Percentiles rank a stretch among this genome's conserved stretches.
These are phyloP conservation scores for Ophiostoma fasciatum DNA, from an alignment of 2,329 filamentous ascomycete genomes.

Conservation along the genomic window DNA sequence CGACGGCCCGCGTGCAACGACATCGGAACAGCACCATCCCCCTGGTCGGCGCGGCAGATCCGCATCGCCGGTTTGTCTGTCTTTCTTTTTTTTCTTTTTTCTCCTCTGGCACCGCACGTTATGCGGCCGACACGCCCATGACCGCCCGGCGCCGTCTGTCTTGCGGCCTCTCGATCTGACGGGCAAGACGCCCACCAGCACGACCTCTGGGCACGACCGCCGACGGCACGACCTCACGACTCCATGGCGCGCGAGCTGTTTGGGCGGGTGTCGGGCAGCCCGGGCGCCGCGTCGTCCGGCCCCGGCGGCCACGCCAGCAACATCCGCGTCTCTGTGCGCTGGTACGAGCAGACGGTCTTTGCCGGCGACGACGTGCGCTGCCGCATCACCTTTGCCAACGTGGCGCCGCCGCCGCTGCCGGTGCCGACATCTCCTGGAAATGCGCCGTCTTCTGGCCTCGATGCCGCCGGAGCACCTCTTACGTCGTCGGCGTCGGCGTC, in stretches of 20 bases:
- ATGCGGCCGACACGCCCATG: conserved; percentile 6
- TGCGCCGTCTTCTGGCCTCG: conserved; percentile 13
- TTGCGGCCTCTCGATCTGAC: neutral
- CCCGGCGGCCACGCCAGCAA: conserved; percentile 32
- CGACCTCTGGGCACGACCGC: neutral
- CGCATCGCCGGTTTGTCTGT: too few species aligned
- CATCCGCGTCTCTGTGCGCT: conserved; percentile 90
- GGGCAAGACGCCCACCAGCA: too few species aligned
- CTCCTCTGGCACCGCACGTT: too few species aligned
- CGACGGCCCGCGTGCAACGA: too few species aligned
- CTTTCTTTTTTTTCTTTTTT: too few species aligned
- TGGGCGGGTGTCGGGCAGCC: neutral
- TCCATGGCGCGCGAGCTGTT: neutral
- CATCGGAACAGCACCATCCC: too few species aligned
- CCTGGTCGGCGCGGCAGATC: too few species aligned
- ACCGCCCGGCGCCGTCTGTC: conserved; percentile 5
- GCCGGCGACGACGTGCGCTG: conserved; percentile 93
- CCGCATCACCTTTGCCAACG: conserved; percentile 91
- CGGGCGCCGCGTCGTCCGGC: neutral
- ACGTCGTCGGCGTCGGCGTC: neutral
- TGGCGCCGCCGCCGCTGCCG: conserved; percentile 36
- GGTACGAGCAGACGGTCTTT: conserved; percentile 89
- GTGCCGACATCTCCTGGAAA: too few species aligned
- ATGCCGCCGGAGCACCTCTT: neutral
- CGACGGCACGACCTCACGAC: neutral